Evolutionary conservation across 2,329 filamentous ascomycete genomes (phyloP).

Genomic region (Hypoxylon sp.): DNA sequence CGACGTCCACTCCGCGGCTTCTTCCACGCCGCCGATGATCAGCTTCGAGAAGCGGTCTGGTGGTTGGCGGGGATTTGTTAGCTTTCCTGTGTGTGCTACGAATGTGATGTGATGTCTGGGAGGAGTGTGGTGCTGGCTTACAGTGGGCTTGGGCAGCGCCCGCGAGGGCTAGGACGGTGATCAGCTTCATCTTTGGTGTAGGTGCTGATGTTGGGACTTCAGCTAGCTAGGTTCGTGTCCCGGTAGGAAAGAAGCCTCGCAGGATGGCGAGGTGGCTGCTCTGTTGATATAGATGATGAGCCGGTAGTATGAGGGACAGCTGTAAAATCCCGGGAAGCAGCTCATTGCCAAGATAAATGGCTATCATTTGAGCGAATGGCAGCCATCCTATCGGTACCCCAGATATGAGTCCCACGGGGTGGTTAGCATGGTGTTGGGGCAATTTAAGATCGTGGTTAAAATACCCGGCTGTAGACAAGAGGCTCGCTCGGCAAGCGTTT

Average conservation of each 20-base stretch:
- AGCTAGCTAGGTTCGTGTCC: not conserved
- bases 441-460: constrained; percentile 24
- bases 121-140: not conserved
- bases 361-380: constrained; percentile 19
- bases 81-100: not conserved
- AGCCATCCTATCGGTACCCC: constrained; percentile 12
- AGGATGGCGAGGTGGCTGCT: not conserved
- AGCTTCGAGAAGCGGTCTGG: constrained; percentile 46
- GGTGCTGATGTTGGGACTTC: too few relatives aligned
- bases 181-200: constrained; percentile 23
- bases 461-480: constrained; percentile 31
- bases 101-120: not conserved
- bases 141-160: constrained; percentile 32
- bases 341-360: constrained; percentile 20
- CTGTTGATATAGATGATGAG: constrained; percentile 19
- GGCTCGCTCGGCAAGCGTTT: constrained; percentile 16
- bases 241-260: constrained; percentile 7
- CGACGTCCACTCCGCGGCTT: constrained; percentile 42
- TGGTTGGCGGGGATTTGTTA: not conserved
- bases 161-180: constrained; percentile 25
- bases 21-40: constrained; percentile 39
- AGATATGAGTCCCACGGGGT: constrained; percentile 24
- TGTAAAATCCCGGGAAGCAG: constrained; percentile 28
- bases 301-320: constrained; percentile 2
- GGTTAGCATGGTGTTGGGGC: constrained; percentile 10